These are phyloP conservation scores for Trematosphaeria pertusa DNA, from an alignment of 2,329 filamentous ascomycete genomes.

Conservation along the genomic window DNA sequence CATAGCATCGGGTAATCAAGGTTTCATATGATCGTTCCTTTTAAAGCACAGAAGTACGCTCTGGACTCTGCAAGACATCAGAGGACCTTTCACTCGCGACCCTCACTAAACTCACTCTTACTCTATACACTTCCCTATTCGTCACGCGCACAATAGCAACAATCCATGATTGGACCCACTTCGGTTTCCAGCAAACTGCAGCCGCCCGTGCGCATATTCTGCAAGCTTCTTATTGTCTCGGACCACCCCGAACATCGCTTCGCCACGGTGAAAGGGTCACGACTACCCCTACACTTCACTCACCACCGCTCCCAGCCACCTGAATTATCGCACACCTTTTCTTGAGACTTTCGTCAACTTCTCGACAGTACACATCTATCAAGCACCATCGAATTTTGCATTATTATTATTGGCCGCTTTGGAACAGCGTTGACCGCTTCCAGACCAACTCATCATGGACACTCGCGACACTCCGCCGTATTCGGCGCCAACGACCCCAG, in stretches of 20 bases:
- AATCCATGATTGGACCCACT: too few species aligned
- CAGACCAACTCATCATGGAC: slow-evolving; percentile 4
- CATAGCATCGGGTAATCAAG: too few species aligned
- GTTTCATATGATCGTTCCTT: too few species aligned
- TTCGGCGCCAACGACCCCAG: slow-evolving; percentile 8
- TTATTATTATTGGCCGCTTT: not conserved
- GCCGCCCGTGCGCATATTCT: not conserved
- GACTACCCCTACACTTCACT: not conserved
- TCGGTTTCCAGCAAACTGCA: slow-evolving; percentile 4
- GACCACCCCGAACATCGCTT: not conserved
- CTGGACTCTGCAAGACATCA: too few species aligned
- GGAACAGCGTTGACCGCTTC: not conserved
- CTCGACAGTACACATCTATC: too few species aligned
- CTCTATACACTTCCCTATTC: not conserved
- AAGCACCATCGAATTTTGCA: too few species aligned
- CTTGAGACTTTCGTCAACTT: not conserved
- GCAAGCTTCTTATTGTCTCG: slow-evolving; percentile 1
- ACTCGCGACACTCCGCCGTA: slow-evolving; percentile 7
- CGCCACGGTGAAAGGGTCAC: not conserved
- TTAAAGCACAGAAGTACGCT: too few species aligned
- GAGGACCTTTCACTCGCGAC: not conserved
- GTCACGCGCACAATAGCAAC: slow-evolving; percentile 1
- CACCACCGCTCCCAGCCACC: slow-evolving; percentile 2
- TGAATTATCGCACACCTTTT: not conserved
- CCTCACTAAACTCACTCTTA: not conserved